Base-by-base conservation (phyloP, 2,329 filamentous ascomycete genomes). In the Colletotrichum trifolii region DNA sequence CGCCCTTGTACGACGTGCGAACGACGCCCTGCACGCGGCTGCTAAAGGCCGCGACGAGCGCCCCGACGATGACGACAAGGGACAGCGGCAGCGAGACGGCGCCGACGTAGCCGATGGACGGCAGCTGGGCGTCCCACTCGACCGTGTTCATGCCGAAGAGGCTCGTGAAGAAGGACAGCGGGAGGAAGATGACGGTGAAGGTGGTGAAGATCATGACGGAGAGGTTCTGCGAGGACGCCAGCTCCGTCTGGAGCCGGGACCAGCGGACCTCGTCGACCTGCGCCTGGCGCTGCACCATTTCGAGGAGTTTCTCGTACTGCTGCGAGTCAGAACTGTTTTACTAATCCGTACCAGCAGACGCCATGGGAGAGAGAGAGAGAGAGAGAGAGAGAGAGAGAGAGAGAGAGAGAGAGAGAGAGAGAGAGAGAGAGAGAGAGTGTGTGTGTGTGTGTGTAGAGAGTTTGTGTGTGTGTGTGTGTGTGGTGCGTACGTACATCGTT, bases 161-260 rank as follows among this genome's bases (percentile, higher is more conserved):
- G 3, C 85, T 84, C 0, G 87, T 89, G 73, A 90, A 90, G 76
- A 90, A 90, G 15, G 85, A 87, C 6, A 90, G 73, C 0, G 88
- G 88, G 2, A 89, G 75, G 75, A 89, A 90, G 17, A 90, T 87
- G 61, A 90, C 84, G 9, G 85, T 87, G 63, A 87, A 87, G 0
- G 81, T 87, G 8, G 87, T 90, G 73, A 90, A 89, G 67, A 90
- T 87, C 84, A 89, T 87, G 62, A 90, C 83, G 13, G 87, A 87
- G 33, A 87, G 79, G 60, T 86, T 88, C 73, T 89, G 87, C 8
- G 84, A 83, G 63, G 85, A 86, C 0, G 88, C 87, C 0, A 89
- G 82, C 68, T 90, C 87, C 1, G 87, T 87, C 69, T 90, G 86
- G 60, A 88, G 78, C 2, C 88, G 79, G 33, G 87, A 87, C 73